Conservation (phyloP, 129 eudicot species). For the Helianthus tuberosus region DNA sequence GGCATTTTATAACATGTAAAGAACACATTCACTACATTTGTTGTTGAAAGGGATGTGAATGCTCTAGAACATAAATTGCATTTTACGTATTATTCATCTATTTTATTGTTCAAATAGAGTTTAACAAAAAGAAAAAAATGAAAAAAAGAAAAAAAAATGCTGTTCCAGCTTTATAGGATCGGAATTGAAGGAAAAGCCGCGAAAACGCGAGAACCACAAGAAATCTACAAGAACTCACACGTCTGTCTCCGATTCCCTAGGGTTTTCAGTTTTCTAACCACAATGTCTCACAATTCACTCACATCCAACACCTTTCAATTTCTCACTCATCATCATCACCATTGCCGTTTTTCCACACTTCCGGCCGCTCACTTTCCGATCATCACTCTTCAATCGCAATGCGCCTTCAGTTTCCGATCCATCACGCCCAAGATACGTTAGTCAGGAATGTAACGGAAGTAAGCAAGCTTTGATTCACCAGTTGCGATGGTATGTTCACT, state of each 20-base stretch:
- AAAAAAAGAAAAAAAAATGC: too few relatives aligned
- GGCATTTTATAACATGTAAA: too few relatives aligned
- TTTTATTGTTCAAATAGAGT: too few relatives aligned
- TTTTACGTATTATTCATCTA: too few relatives aligned
- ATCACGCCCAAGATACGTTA: neutral
- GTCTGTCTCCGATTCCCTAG: slow-evolving; percentile 55
- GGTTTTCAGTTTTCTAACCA: slow-evolving; percentile 20
- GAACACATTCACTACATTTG: too few relatives aligned
- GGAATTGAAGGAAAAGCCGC: slow-evolving; percentile 26
- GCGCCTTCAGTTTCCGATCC: slow-evolving; percentile 8
- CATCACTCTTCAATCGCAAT: neutral
- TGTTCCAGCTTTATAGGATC: slow-evolving; percentile 26
- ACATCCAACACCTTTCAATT: slow-evolving; percentile 25
- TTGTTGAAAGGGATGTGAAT: too few relatives aligned
- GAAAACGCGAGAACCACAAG: slow-evolving; percentile 51
- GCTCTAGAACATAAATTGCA: too few relatives aligned
- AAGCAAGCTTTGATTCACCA: slow-evolving; percentile 21
- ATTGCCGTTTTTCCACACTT: slow-evolving; percentile 12
- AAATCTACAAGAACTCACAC: slow-evolving; percentile 44
- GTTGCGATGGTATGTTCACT: slow-evolving; percentile 33
- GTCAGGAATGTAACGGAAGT: slow-evolving; percentile 16
- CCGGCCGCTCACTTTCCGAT: slow-evolving; percentile 20
- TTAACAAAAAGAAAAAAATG: too few relatives aligned
- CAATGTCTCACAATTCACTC: slow-evolving; percentile 32
- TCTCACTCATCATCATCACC: slow-evolving; percentile 36